Evolutionary conservation across 805 yeast genomes (phyloP), one percentile per base, ranked within the genome.

Genomic region (Candida berthetii): DNA sequence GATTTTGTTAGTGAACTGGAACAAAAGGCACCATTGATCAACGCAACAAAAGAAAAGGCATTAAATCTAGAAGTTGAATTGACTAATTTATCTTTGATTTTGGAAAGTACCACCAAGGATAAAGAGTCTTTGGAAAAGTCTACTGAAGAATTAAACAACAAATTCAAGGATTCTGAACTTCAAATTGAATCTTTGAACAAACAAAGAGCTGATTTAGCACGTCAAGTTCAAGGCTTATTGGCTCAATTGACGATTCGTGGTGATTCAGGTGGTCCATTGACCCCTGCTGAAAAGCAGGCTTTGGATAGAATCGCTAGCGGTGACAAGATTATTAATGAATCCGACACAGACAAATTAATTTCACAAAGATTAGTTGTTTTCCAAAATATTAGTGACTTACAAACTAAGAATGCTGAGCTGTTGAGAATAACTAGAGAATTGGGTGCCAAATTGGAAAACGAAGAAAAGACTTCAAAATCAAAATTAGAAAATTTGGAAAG

Each of bases 211-310:
- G 97, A 91, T 54, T 65, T 91, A 32, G 85, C 95, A 7, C 78
- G 80, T 35, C 98, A 91, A 58, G 74, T 93, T n/a, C 87, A 85
- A 49, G 73, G 71, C 38, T 69, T 89, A 31, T 68, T 91, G 31
- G 73, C 83, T 14, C 87, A 85, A 54, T 68, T 85, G 2, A 69
- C 78, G 24, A 65, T 83, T 2, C 71, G 78, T 36, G 75, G 72
- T 11, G 71, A 70, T 39, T 66, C 75, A n/a, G 76, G 76, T 31
- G 65, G 69, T 32, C 85, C 91, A 8, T 63, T 91, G 31, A 73
- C 84, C 5, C 60, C 69, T 0, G 75, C 75, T 13, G 96, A 91
- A 53, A 72, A 74, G 48, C 68, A 67, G n/a, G 80, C 81, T 20
- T 70, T 89, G 20, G 77, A 76, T 18, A 73, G 71, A 38, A 66